A percentile compares a stretch with the other conserved stretches of the same genome.
Conservation (phyloP, 176 grass and related monocot species). For the Oryza nivara region DNA sequence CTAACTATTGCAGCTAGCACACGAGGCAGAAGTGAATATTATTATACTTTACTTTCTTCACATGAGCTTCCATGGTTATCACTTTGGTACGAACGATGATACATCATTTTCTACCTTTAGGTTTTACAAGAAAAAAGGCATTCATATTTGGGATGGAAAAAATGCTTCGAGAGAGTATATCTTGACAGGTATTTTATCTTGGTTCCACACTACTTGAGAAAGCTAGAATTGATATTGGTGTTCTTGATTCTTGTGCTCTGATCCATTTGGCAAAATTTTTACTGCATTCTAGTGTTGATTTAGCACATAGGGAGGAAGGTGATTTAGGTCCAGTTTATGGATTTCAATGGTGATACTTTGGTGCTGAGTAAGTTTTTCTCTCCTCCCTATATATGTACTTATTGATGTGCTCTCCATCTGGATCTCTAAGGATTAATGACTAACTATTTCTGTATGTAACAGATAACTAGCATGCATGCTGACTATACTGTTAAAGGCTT, state of each 20-base stretch:
- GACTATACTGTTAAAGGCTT: conserved; percentile 80
- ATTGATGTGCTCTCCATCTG: neutral
- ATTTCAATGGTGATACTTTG: conserved; percentile 90
- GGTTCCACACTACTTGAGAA: conserved; percentile 5
- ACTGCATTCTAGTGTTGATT: conserved; percentile 63
- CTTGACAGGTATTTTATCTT: conserved; percentile 68
- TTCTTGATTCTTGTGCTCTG: conserved; percentile 37
- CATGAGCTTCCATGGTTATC: neutral
- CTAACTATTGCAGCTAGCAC: too few relatives aligned
- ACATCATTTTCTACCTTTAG: conserved; percentile 38
- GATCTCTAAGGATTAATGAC: neutral
- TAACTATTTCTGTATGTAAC: neutral
- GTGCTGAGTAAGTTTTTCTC: conserved; percentile 65
- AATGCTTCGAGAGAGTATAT: conserved; percentile 87
- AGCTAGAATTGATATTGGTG: neutral
- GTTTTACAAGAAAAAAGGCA: conserved; percentile 74
- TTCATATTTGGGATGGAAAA: conserved; percentile 82
- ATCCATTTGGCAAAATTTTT: conserved; percentile 41
- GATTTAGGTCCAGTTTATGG: conserved; percentile 85
- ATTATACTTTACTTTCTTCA: neutral
- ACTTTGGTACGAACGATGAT: conserved; percentile 4
- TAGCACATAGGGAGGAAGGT: conserved; percentile 76
- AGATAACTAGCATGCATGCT: conserved; percentile 89
- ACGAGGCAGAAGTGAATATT: neutral
- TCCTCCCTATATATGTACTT: neutral